These are phyloP conservation scores for Diaporthe humulicola DNA, from an alignment of 2,329 filamentous ascomycete species.

Conservation along the genomic window DNA sequence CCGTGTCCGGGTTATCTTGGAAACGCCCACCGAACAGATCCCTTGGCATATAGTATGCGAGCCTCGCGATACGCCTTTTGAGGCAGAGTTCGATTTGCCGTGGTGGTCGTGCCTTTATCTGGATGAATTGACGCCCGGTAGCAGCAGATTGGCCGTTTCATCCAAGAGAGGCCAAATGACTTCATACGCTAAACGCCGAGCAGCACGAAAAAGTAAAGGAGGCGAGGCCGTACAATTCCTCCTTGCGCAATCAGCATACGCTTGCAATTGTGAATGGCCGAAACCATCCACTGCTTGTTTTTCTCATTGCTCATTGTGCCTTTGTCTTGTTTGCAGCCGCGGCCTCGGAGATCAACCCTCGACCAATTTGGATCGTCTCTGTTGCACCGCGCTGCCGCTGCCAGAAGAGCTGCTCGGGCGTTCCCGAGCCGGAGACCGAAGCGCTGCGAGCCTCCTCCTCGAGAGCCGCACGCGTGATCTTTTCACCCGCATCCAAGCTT, in stretches of 20 bases:
- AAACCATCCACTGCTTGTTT: not conserved
- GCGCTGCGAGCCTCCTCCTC: slow-evolving; percentile 72
- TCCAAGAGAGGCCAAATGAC: not conserved
- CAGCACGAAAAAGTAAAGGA: not conserved
- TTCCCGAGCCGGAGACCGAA: slow-evolving; percentile 63
- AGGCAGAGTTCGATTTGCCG: not conserved
- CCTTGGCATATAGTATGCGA: not conserved
- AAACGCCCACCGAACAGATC: not conserved
- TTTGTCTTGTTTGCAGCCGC: slow-evolving; percentile 40
- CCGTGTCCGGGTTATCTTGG: not conserved
- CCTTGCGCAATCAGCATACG: not conserved
- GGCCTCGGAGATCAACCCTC: slow-evolving; percentile 65
- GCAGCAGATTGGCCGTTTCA: not conserved
- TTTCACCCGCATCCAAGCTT: slow-evolving; percentile 66
- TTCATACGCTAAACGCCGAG: not conserved
- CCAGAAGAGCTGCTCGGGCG: slow-evolving; percentile 72
- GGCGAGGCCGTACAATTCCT: not conserved
- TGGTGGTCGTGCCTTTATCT: not conserved
- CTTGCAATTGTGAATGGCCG: not conserved
- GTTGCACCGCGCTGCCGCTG: slow-evolving; percentile 69
- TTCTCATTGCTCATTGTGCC: slow-evolving; percentile 8
- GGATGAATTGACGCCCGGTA: not conserved
- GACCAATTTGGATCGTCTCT: slow-evolving; percentile 70
- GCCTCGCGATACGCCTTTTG: slow-evolving; percentile 14
- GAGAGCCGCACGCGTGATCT: slow-evolving; percentile 74